These are phyloP conservation scores for Datura wrightii DNA, from an alignment of 257 asterid species.

Conservation along the genomic window DNA sequence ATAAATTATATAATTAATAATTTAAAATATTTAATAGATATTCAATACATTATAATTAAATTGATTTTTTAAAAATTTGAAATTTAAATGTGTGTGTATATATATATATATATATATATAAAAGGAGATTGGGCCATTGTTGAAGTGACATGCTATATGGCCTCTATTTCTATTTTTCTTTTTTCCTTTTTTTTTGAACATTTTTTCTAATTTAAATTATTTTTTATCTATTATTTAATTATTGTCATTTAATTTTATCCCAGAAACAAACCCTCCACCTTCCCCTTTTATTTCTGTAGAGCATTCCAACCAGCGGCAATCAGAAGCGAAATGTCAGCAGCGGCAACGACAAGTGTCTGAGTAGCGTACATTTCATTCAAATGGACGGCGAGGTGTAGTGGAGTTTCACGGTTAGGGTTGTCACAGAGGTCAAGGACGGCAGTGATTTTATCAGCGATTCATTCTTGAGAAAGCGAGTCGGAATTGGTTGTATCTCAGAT, in stretches of 20 bases:
- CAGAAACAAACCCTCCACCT: too few relatives aligned
- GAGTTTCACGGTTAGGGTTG: conserved; percentile 72
- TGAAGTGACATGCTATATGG: too few relatives aligned
- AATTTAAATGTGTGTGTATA: too few relatives aligned
- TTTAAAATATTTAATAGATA: background rate
- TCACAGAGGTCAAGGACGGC: conserved; percentile 83
- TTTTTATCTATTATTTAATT: too few relatives aligned
- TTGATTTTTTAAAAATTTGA: too few relatives aligned
- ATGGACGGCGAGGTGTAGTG: conserved; percentile 93
- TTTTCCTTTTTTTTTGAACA: too few relatives aligned
- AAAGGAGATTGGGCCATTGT: too few relatives aligned
- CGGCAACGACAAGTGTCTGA: conserved; percentile 68
- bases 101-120: too few relatives aligned
- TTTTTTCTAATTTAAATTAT: too few relatives aligned
- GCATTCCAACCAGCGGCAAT: conserved; percentile 94
- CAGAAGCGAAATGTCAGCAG: conserved; percentile 87
- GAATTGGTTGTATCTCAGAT: conserved; percentile 56
- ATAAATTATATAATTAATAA: background rate
- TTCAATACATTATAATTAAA: too few relatives aligned
- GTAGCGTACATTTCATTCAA: conserved; percentile 72
- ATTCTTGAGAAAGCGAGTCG: conserved; percentile 70
- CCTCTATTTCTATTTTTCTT: too few relatives aligned
- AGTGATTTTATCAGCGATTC: conserved; percentile 66
- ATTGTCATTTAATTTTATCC: too few relatives aligned
- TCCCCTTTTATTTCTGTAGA: conserved; percentile 52